phyloP scores from a whole-genome alignment of 2,329 filamentous ascomycete genomes.

The Fusarium musae region DNA sequence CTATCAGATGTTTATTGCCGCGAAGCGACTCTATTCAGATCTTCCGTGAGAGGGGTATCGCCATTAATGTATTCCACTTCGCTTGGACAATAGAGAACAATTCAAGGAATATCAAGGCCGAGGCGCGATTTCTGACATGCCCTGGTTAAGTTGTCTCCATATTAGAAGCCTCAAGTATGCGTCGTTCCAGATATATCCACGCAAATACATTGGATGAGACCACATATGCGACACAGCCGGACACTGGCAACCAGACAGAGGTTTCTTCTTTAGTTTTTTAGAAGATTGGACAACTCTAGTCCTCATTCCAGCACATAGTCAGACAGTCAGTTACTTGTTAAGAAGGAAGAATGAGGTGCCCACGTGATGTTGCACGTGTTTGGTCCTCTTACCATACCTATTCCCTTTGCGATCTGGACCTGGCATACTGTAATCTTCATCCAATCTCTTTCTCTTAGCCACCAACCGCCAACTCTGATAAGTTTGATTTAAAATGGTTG shows the following conservation, averaged over 20 bases:
- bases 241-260: background rate
- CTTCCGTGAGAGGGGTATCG: background rate
- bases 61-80: slow-evolving; percentile 3
- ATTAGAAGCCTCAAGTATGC: slow-evolving; percentile 14
- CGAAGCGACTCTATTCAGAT: slow-evolving; percentile 4
- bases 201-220: background rate
- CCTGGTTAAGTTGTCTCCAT: slow-evolving; percentile 21
- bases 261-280: background rate
- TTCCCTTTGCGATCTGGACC: background rate
- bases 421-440: background rate
- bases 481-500: background rate
- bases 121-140: slow-evolving; percentile 15
- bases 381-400: background rate
- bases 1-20: slow-evolving; percentile 24
- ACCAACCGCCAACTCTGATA: background rate
- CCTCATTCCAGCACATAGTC: no score
- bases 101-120: slow-evolving; percentile 29
- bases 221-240: background rate
- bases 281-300: background rate
- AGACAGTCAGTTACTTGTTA: background rate
- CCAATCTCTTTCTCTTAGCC: background rate
- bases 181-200: background rate
- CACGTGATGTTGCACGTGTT: slow-evolving; percentile 25
- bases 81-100: background rate
- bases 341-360: background rate